phyloP scores from a whole-genome alignment of 176 grass and related monocot genomes.

The Cenchrus americanus region DNA sequence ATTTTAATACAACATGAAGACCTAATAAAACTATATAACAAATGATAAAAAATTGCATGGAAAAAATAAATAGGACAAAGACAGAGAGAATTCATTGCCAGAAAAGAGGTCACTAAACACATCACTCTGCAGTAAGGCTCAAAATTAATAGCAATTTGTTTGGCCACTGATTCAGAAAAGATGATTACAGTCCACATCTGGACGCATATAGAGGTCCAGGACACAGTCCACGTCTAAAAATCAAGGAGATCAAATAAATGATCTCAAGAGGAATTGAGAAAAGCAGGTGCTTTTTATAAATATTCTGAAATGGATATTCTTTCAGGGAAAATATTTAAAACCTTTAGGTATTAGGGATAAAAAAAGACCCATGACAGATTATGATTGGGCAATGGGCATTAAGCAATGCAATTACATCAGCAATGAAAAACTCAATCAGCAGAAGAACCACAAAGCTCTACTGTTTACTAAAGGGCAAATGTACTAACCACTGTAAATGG shows the following conservation, averaged over 20 bases:
- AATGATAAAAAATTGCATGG: not conserved
- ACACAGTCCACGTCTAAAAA: conserved; percentile 10
- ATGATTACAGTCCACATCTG: conserved; percentile 8
- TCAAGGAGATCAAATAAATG: conserved; percentile 28
- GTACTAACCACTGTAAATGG: conserved; percentile 81
- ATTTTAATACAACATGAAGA: conserved; percentile 35
- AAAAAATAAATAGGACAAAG: conserved; percentile 30
- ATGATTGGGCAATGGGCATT: not conserved
- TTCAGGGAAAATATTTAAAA: not conserved
- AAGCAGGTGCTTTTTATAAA: conserved; percentile 19
- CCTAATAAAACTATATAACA: not conserved
- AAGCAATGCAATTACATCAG: conserved; percentile 12
- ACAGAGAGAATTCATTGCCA: conserved; percentile 7
- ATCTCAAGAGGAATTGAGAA: not conserved
- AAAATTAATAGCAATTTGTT: conserved; percentile 15
- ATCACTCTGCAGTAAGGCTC: not conserved
- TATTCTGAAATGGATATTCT: not conserved
- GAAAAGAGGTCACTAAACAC: not conserved
- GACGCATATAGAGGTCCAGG: not conserved
- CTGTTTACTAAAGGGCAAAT: conserved; percentile 22
- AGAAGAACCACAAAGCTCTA: conserved; percentile 36
- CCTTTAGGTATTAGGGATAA: conserved; percentile 4
- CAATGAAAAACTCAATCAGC: conserved; percentile 1
- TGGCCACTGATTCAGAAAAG: conserved; percentile 17
- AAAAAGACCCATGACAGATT: conserved; percentile 22